Percentiles rank a stretch among this genome's conserved stretches.
Conservation (phyloP, 1,284 basidiomycete genomes). For the Rhodotorula sp. region DNA sequence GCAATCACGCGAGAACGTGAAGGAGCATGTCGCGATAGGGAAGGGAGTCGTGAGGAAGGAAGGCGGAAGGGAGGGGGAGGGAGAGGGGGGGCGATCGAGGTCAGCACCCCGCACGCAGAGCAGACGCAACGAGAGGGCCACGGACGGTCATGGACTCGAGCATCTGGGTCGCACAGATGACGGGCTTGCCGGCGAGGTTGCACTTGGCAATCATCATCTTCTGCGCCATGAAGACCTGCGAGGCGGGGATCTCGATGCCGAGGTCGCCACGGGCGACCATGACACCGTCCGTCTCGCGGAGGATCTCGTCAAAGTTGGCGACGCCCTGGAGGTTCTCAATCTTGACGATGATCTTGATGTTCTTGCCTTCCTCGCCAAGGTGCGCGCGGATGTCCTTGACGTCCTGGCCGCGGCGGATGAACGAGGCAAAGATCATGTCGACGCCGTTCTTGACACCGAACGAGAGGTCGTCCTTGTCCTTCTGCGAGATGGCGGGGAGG, state of each 20-base stretch:
- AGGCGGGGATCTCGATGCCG: slow-evolving; percentile 96
- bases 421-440: slow-evolving; percentile 98
- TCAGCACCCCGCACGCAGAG: too few species aligned
- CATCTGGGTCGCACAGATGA: slow-evolving; percentile 99
- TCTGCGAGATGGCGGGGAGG: slow-evolving; percentile 94
- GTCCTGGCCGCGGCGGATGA: slow-evolving; percentile 90
- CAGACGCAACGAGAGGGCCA: not conserved
- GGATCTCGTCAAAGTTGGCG: slow-evolving; percentile 94
- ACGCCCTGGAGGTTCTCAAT: slow-evolving; percentile 99
- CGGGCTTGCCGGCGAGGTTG: slow-evolving; percentile 94
- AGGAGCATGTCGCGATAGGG: not conserved
- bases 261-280: slow-evolving; percentile 99
- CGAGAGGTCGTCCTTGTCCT: slow-evolving; percentile 91
- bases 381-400: slow-evolving; percentile 87
- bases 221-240: slow-evolving; percentile 95
- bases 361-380: slow-evolving; percentile 86
- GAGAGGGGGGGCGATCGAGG: slow-evolving; percentile 54
- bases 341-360: slow-evolving; percentile 97
- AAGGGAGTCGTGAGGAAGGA: not conserved
- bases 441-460: slow-evolving; percentile 98
- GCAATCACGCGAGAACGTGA: too few species aligned
- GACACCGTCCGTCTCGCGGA: slow-evolving; percentile 89
- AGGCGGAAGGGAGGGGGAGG: slow-evolving; percentile 17
- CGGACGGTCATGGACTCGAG: slow-evolving; percentile 89
- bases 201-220: slow-evolving; percentile 99